Evolutionary conservation across 768 basidiomycete genomes (phyloP).

Genomic region (Tulasnella sp.): DNA sequence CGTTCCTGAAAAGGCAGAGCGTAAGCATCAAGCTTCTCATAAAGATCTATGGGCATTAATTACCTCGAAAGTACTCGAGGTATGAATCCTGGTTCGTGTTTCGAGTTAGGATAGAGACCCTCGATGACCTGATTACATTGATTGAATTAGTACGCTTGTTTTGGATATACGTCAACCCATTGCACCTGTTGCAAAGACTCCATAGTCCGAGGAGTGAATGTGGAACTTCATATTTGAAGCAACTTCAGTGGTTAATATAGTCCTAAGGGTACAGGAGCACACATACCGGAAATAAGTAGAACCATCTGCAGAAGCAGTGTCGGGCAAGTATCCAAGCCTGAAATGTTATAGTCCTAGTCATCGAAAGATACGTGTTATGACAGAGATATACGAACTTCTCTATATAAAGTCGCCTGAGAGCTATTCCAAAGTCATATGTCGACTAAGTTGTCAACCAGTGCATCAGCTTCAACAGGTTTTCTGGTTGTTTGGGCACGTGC

Average conservation of each 20-base stretch:
- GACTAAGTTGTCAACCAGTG: constrained; percentile 34
- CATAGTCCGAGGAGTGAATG: constrained; percentile 64
- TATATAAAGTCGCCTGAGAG: constrained; percentile 50
- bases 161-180: background rate
- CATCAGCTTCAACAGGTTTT: constrained; percentile 3
- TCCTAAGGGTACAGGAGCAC: background rate
- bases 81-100: constrained; percentile 33
- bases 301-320: constrained; percentile 32
- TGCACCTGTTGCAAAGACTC: constrained; percentile 54
- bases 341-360: background rate
- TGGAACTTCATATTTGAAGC: constrained; percentile 35
- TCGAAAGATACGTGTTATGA: background rate
- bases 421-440: constrained; percentile 48
- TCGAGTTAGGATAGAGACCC: constrained; percentile 50
- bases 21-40: background rate
- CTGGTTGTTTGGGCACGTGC: constrained; percentile 10
- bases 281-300: constrained; percentile 47
- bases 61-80: constrained; percentile 25
- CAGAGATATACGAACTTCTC: constrained; percentile 35
- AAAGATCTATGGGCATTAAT: constrained; percentile 31
- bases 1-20: constrained; percentile 44
- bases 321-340: constrained; percentile 55
- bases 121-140: constrained; percentile 34
- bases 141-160: background rate
- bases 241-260: background rate